These are phyloP conservation scores for Acacia concinna DNA, from an alignment of 331 rosid species.

Conservation along the genomic window DNA sequence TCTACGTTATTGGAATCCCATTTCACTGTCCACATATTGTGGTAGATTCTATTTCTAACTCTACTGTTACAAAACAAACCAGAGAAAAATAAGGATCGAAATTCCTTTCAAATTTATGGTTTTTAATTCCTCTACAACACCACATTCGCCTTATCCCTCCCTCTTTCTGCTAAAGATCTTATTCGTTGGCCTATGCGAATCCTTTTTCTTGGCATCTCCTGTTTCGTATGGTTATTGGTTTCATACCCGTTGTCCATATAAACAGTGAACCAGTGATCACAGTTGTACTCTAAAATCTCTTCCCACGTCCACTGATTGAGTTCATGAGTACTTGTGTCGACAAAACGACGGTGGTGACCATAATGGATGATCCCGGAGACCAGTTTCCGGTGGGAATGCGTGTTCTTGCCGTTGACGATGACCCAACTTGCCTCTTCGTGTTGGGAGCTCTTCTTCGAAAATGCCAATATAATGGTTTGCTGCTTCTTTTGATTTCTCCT, in stretches of 20 bases:
- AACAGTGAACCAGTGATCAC: neutral
- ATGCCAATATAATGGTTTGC: conserved; percentile 79
- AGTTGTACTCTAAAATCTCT: neutral
- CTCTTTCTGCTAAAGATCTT: conserved; percentile 27
- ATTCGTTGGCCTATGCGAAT: conserved; percentile 21
- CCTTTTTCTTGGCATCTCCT: neutral
- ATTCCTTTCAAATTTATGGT: conserved; percentile 13
- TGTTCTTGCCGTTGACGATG: conserved; percentile 94
- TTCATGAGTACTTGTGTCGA: neutral
- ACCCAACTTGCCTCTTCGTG: conserved; percentile 69
- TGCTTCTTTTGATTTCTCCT: conserved; percentile 1
- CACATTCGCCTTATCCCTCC: conserved; percentile 29
- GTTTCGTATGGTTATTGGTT: conserved; percentile 37
- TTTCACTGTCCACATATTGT: conserved; percentile 22
- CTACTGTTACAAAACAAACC: conserved; percentile 17
- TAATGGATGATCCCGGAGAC: conserved; percentile 48
- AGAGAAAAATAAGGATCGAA: neutral
- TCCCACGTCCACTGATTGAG: neutral
- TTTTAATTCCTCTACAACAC: conserved; percentile 23
- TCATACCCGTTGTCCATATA: neutral
- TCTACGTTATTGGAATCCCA: conserved; percentile 12
- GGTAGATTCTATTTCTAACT: conserved; percentile 43
- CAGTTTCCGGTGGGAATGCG: conserved; percentile 91
- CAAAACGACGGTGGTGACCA: conserved; percentile 48
- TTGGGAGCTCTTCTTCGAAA: conserved; percentile 68